A percentile compares a stretch with the other conserved stretches of the same genome.
Conservation (phyloP, 768 basidiomycete genomes). For the Lactarius hatsudake region DNA sequence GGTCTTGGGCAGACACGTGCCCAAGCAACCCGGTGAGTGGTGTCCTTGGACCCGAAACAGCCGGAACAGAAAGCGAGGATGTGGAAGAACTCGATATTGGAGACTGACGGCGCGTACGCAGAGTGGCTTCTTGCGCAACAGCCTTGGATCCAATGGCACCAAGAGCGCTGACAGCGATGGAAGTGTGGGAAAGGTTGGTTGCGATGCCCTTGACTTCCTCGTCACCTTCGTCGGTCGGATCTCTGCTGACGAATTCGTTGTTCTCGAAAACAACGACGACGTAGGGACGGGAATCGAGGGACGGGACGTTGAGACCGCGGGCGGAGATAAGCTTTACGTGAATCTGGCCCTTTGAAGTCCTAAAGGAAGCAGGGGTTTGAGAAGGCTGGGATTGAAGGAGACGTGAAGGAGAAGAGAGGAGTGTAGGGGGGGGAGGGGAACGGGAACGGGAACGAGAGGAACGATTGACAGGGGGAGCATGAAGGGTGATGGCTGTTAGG, state of each 20-base stretch:
- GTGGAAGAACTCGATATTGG: conserved; percentile 23
- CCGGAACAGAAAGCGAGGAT: conserved; percentile 26
- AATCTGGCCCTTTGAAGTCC: conserved; percentile 67
- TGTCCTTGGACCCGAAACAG: conserved; percentile 30
- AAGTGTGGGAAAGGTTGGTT: conserved; percentile 53
- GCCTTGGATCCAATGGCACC: conserved; percentile 56
- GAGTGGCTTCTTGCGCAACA: conserved; percentile 32
- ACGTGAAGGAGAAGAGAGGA: conserved; percentile 29
- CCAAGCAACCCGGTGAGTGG: conserved; percentile 44
- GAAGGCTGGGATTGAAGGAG: conserved; percentile 32
- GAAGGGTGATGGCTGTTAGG: conserved; percentile 70
- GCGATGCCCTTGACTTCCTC: conserved; percentile 86
- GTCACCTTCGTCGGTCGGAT: conserved; percentile 80
- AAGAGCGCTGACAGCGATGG: conserved; percentile 64
- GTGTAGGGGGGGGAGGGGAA: conserved; percentile 6
- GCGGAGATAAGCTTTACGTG: conserved; percentile 96
- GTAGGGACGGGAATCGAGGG: conserved; percentile 73
- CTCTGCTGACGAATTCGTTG: conserved; percentile 94
- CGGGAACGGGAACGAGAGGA: conserved; percentile 21
- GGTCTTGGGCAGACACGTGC: conserved; percentile 74
- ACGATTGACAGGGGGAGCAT: conserved; percentile 60
- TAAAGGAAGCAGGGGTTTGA: conserved; percentile 30
- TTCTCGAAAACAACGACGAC: conserved; percentile 98
- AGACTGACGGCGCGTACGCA: conserved; percentile 20
- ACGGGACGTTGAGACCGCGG: conserved; percentile 72